Conservation (phyloP, 1,139 yeast genomes). For the Pneumocystis oryctolagi region DNA sequence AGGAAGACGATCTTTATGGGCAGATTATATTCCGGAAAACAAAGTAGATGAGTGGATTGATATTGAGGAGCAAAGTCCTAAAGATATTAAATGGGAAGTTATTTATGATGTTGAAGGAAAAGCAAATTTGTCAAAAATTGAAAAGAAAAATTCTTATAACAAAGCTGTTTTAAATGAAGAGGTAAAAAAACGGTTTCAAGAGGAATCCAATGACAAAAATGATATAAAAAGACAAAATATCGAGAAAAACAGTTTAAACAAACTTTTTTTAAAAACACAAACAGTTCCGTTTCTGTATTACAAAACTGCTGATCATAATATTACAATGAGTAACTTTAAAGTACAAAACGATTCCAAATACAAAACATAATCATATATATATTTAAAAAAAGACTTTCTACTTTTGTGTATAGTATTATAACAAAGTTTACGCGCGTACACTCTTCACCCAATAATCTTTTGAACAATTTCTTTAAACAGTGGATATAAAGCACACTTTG, state of each 20-base stretch:
- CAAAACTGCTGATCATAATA: background rate
- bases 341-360: background rate
- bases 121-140: background rate
- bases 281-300: background rate
- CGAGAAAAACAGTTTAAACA: background rate
- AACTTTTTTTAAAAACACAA: background rate
- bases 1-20: background rate
- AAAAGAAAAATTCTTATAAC: background rate
- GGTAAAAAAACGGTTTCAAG: background rate
- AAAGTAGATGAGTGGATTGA: background rate
- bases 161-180: background rate
- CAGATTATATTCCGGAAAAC: background rate
- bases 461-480: background rate
- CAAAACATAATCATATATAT: background rate
- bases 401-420: too few relatives aligned
- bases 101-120: background rate
- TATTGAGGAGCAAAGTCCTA: background rate
- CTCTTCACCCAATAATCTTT: background rate
- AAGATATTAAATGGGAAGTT: background rate
- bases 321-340: background rate
- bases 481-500: background rate
- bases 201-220: background rate
- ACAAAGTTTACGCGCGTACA: too few relatives aligned
- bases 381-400: too few relatives aligned
- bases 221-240: background rate